phyloP scores from a whole-genome alignment of 164 flowering plant species.

The Berberis vulgaris region DNA sequence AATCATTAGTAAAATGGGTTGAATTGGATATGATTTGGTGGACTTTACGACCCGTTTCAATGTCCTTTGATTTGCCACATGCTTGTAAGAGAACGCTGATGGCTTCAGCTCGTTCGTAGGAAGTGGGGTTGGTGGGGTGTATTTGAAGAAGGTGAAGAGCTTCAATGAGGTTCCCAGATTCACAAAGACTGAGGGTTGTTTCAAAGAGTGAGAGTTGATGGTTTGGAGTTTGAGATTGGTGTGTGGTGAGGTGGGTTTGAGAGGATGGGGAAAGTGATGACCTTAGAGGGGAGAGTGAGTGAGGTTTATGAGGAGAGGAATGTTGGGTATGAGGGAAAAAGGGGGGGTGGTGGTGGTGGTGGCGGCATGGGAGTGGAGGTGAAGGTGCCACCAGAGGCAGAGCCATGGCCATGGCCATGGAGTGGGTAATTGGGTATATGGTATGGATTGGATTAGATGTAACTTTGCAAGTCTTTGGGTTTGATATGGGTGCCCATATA shows the following conservation, averaged over 20 bases:
- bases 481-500: no score
- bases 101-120: slow-evolving; percentile 18
- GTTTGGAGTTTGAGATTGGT: not conserved
- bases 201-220: slow-evolving; percentile 9
- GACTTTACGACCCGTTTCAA: slow-evolving; percentile 38
- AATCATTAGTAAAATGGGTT: slow-evolving; percentile 26
- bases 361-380: slow-evolving; percentile 11
- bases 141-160: slow-evolving; percentile 22
- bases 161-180: slow-evolving; percentile 23
- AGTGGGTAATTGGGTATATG: no score
- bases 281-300: slow-evolving; percentile 7
- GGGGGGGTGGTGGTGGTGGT: slow-evolving; percentile 5
- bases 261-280: slow-evolving; percentile 6
- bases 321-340: not conserved
- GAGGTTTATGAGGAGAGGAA: not conserved
- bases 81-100: slow-evolving; percentile 37
- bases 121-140: slow-evolving; percentile 3
- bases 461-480: no score
- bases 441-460: no score
- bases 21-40: slow-evolving; percentile 26
- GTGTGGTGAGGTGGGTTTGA: slow-evolving; percentile 6
- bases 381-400: slow-evolving; percentile 16
- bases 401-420: no score
- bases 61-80: slow-evolving; percentile 39
- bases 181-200: slow-evolving; percentile 22